Percentiles rank a stretch among this genome's conserved stretches.
Evolutionary conservation across 176 grass and related monocot species (phyloP).

Genomic region (Chrysopogon serrulatus): DNA sequence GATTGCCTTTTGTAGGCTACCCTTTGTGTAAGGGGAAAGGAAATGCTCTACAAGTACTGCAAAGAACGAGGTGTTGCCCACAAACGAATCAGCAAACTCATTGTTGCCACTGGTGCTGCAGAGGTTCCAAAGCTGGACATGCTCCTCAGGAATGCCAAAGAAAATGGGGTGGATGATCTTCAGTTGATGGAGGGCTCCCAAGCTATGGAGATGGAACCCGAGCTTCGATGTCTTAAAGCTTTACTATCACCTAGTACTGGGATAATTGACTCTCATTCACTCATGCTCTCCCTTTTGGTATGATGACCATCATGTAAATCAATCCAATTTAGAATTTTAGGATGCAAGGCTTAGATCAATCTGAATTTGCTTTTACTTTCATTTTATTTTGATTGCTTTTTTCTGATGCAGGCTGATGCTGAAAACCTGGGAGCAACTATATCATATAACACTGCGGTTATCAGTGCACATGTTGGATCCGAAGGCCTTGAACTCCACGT

Average conservation of each 20-base stretch:
- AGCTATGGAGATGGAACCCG: constrained; percentile 81
- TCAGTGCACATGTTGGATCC: constrained; percentile 56
- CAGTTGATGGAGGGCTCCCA: constrained; percentile 62
- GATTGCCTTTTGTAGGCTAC: constrained; percentile 49
- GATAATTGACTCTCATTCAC: constrained; percentile 85
- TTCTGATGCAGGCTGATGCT: constrained; percentile 69
- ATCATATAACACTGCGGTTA: constrained; percentile 78
- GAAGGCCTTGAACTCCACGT: constrained; percentile 61
- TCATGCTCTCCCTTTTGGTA: constrained; percentile 97
- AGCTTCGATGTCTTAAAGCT: constrained; percentile 79
- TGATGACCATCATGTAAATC: not conserved
- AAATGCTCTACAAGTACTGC: constrained; percentile 94
- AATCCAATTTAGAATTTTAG: not conserved
- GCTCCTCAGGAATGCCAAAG: constrained; percentile 52
- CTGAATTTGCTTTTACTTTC: not conserved
- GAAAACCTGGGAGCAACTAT: constrained; percentile 62
- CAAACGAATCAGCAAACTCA: constrained; percentile 75
- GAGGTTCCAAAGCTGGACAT: constrained; percentile 66
- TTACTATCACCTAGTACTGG: constrained; percentile 80
- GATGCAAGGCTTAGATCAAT: not conserved
- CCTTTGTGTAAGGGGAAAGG: constrained; percentile 80
- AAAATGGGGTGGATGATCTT: constrained; percentile 79
- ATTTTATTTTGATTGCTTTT: constrained; percentile 18
- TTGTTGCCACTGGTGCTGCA: constrained; percentile 72
- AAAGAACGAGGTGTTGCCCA: constrained; percentile 70